These are phyloP conservation scores for Candida buenavistaensis DNA, from an alignment of 1,139 yeast species.

Conservation along the genomic window DNA sequence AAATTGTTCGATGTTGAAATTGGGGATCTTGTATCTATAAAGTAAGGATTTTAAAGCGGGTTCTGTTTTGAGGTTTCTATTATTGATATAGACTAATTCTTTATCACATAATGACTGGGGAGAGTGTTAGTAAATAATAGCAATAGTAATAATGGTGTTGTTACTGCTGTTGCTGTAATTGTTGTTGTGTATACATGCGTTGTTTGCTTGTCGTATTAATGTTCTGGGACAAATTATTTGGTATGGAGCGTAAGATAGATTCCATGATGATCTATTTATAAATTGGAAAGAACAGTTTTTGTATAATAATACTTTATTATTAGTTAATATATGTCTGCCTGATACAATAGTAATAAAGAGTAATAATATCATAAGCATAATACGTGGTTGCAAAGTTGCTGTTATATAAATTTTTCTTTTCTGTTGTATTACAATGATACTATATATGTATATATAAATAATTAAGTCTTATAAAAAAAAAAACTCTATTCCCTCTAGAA, in stretches of 20 bases:
- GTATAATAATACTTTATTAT: slow-evolving; percentile 6
- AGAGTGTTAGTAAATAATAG: slow-evolving; percentile 11
- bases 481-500: slow-evolving; percentile 25
- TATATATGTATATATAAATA: too few species aligned
- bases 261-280: slow-evolving; percentile 10
- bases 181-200: slow-evolving; percentile 25
- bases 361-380: neutral
- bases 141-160: too few species aligned
- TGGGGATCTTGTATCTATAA: slow-evolving; percentile 35
- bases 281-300: slow-evolving; percentile 9
- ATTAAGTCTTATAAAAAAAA: too few species aligned
- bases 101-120: slow-evolving; percentile 22
- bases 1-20: slow-evolving; percentile 29
- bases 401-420: too few species aligned
- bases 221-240: slow-evolving; percentile 42
- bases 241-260: slow-evolving; percentile 37
- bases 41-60: slow-evolving; percentile 33
- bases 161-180: too few species aligned
- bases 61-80: slow-evolving; percentile 33
- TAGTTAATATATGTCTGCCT: neutral
- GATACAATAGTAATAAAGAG: neutral
- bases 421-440: too few species aligned
- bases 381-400: too few species aligned
- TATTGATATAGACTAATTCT: slow-evolving; percentile 38
- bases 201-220: slow-evolving; percentile 37